These are phyloP conservation scores for Aspergillus spinulosporus DNA, from an alignment of 2,329 filamentous ascomycete genomes.

Conservation along the genomic window DNA sequence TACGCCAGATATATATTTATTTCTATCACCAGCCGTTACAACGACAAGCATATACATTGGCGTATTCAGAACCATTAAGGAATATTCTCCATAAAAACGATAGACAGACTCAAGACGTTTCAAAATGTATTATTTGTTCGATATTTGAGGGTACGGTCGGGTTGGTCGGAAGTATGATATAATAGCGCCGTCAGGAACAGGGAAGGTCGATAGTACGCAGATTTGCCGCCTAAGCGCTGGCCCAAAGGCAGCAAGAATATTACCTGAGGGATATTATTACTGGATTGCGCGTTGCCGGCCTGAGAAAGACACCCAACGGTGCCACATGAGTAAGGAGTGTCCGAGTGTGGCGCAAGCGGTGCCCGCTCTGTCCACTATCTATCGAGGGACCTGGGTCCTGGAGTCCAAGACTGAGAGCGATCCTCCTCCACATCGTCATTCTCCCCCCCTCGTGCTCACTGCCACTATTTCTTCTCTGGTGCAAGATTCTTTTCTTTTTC, in stretches of 20 bases:
- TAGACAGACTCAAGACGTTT: too few relatives aligned
- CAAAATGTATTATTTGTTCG: too few relatives aligned
- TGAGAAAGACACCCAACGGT: slow-evolving; percentile 20
- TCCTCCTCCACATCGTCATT: slow-evolving; percentile 22
- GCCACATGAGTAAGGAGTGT: slow-evolving; percentile 26
- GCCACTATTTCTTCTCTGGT: slow-evolving; percentile 14
- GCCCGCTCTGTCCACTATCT: background rate
- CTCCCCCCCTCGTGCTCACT: slow-evolving; percentile 15
- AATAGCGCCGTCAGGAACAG: slow-evolving; percentile 5
- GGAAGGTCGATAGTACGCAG: background rate
- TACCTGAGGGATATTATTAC: slow-evolving; percentile 12
- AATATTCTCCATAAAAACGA: too few relatives aligned
- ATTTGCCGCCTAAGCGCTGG: slow-evolving; percentile 8
- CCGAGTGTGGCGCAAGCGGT: slow-evolving; percentile 23
- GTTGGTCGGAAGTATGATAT: too few relatives aligned
- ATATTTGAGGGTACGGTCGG: too few relatives aligned
- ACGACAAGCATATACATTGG: too few relatives aligned
- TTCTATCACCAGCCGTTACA: too few relatives aligned
- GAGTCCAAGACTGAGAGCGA: background rate
- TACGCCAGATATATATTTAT: too few relatives aligned
- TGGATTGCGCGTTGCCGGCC: slow-evolving; percentile 22
- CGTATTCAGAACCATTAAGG: too few relatives aligned
- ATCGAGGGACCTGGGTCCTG: background rate
- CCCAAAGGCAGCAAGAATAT: slow-evolving; percentile 12
- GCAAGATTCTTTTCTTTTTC: slow-evolving; percentile 7